Base-by-base conservation (phyloP, 805 yeast species). In the Starmerella bacillaris region DNA sequence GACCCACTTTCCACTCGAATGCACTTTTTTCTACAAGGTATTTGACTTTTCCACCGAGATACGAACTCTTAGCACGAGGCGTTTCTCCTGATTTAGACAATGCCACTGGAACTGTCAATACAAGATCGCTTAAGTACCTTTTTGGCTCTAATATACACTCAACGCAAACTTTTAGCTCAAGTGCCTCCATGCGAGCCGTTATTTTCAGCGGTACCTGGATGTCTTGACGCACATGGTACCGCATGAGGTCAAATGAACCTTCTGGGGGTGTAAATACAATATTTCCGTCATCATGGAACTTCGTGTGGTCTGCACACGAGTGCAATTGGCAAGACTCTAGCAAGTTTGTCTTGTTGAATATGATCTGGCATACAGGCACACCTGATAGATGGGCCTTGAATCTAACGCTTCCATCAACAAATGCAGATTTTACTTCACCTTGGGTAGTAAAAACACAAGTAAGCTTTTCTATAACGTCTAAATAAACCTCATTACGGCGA, bases 191-290 rank as follows among this genome's bases (percentile, higher is more conserved):
- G 35, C 58, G 58, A 4, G 61, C 62, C 3, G 74, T 63, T 21
- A 62, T 60, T 34, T 62, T 61, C 55, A 82, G 78, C 3, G 95
- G 95, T 21, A 78, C 51, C 21, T 30, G 24, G 12, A 22, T 12
- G n/a, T 22, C 12, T 26, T 26, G 7, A 11, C 26, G 9, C 14
- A 12, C 14, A 37, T 74, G 61, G 55, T 82, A 83, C 24, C 70
- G 63, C 84, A 83, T 74, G 40, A 83, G 64, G 53, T 80, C 86
- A 51, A 80, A 78, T 34, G 72, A 70, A 1, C 92, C 92, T 56
- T 82, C 93, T 2, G 94, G 94, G 2, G 94, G 94, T 9, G 73
- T 61, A 44, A 83, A 82, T 31, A 66, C 69, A 38, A 83, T 75
- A 18, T 68, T 58, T 27, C 77, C 60, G 18, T 74, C 72, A 16